Conservation (phyloP, 352 stramenopile genomes). For the Elongisporangium prolatum region DNA sequence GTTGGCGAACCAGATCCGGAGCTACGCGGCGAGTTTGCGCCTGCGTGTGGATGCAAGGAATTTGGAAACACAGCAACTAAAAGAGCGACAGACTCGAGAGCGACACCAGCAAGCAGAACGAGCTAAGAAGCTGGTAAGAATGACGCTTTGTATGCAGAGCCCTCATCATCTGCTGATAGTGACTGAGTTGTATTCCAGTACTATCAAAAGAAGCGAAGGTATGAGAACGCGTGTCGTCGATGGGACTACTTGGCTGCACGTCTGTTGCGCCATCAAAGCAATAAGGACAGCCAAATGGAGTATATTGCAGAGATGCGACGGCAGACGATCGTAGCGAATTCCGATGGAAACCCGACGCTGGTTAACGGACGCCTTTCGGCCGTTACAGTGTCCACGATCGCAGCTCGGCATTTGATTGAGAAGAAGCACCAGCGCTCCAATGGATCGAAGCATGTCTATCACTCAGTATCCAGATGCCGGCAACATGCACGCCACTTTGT, state of each 20-base stretch:
- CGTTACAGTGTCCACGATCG: background rate
- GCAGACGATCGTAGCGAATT: background rate
- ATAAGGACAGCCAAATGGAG: conserved; percentile 7
- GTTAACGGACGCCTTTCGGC: background rate
- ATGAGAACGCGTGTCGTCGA: conserved; percentile 25
- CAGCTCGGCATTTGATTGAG: background rate
- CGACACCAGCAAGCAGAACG: conserved; percentile 31
- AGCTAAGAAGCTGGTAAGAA: conserved; percentile 26
- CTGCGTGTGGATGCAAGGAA: conserved; percentile 28
- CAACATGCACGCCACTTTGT: conserved; percentile 28
- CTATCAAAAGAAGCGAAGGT: conserved; percentile 23
- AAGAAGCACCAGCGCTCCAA: conserved; percentile 1
- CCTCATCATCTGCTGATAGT: background rate
- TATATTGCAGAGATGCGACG: conserved; percentile 4
- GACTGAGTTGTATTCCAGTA: conserved; percentile 5
- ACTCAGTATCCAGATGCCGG: conserved; percentile 11
- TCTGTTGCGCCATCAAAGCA: conserved; percentile 14
- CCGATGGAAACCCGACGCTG: background rate
- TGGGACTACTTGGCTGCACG: conserved; percentile 34
- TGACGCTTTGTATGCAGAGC: background rate
- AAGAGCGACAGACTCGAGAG: conserved; percentile 26
- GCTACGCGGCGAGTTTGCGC: conserved; percentile 32
- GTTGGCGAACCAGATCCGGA: conserved; percentile 31
- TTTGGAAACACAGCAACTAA: conserved; percentile 25
- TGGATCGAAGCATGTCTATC: background rate